Conservation (phyloP, 306 rosid genomes). For the Cucurbita ficifolia region DNA sequence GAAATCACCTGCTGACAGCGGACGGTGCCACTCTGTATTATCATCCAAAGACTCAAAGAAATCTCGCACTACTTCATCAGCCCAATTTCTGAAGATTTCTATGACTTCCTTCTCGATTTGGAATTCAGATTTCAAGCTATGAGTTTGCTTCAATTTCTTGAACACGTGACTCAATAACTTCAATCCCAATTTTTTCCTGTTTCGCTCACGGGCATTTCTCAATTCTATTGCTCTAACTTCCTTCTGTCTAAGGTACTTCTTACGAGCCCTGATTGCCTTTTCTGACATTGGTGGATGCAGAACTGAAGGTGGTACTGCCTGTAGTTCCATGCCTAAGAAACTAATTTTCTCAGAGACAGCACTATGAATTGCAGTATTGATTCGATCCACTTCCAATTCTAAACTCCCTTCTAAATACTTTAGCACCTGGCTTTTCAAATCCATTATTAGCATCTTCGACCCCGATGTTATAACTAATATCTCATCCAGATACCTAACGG, state of each 20-base stretch:
- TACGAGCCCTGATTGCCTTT: constrained; percentile 73
- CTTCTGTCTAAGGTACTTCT: constrained; percentile 76
- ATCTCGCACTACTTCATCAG: constrained; percentile 49
- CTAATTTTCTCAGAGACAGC: constrained; percentile 72
- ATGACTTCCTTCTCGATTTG: constrained; percentile 53
- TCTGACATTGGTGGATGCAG: constrained; percentile 53
- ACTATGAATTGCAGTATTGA: constrained; percentile 56
- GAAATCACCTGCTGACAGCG: constrained; percentile 52
- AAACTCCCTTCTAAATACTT: constrained; percentile 44
- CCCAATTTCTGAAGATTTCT: constrained; percentile 55
- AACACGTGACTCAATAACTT: constrained; percentile 53
- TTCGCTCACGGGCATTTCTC: constrained; percentile 74
- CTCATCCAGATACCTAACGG: constrained; percentile 78
- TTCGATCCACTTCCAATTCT: constrained; percentile 43
- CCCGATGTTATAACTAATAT: constrained; percentile 59
- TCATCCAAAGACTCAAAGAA: constrained; percentile 51
- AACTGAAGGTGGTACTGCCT: constrained; percentile 58
- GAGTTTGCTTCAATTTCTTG: constrained; percentile 44
- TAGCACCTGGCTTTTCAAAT: constrained; percentile 37
- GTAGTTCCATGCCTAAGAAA: constrained; percentile 77
- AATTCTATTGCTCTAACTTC: constrained; percentile 62
- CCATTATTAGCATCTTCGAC: constrained; percentile 47
- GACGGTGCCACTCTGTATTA: constrained; percentile 55
- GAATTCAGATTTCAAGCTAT: constrained; percentile 40
- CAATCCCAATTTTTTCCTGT: constrained; percentile 62